Conservation (phyloP, 2,329 filamentous ascomycete species). For the Volutella citrinella region DNA sequence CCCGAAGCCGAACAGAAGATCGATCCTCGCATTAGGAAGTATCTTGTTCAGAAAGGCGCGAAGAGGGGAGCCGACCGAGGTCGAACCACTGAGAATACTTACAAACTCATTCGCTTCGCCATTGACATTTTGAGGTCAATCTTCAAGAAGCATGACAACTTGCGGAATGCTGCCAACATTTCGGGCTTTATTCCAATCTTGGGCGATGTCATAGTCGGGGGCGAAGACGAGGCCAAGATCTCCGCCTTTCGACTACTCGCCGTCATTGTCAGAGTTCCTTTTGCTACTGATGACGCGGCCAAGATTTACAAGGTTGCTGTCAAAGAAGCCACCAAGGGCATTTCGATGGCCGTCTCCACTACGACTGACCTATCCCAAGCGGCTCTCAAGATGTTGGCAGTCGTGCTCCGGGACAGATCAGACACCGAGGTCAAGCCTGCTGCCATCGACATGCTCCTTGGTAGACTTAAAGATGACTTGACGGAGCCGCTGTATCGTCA, state of each 20-base stretch:
- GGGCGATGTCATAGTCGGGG: slow-evolving; percentile 78
- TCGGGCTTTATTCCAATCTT: slow-evolving; percentile 84
- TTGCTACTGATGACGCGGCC: slow-evolving; percentile 66
- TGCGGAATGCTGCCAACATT: slow-evolving; percentile 77
- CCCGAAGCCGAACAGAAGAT: slow-evolving; percentile 50
- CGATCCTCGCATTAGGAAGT: slow-evolving; percentile 65
- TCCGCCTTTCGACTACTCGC: slow-evolving; percentile 82
- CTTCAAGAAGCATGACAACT: slow-evolving; percentile 78
- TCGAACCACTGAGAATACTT: slow-evolving; percentile 72
- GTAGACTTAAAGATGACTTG: slow-evolving; percentile 80
- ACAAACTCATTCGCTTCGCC: slow-evolving; percentile 86
- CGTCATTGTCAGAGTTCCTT: slow-evolving; percentile 79
- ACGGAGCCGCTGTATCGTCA: slow-evolving; percentile 92
- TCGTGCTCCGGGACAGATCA: slow-evolving; percentile 77
- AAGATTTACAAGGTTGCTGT: slow-evolving; percentile 72
- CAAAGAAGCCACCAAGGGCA: slow-evolving; percentile 77
- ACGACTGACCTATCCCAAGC: slow-evolving; percentile 83
- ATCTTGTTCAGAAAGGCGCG: slow-evolving; percentile 75
- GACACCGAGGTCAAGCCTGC: slow-evolving; percentile 75
- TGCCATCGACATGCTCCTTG: slow-evolving; percentile 78
- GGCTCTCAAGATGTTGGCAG: slow-evolving; percentile 81
- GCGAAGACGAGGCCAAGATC: slow-evolving; percentile 90
- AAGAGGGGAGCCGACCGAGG: slow-evolving; percentile 71
- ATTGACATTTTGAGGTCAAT: slow-evolving; percentile 82
- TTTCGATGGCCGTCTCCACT: slow-evolving; percentile 74